Evolutionary conservation across 2,329 filamentous ascomycete species (phyloP), one percentile per base, ranked within the genome.

Genomic region (Cladorrhinum sp.): DNA sequence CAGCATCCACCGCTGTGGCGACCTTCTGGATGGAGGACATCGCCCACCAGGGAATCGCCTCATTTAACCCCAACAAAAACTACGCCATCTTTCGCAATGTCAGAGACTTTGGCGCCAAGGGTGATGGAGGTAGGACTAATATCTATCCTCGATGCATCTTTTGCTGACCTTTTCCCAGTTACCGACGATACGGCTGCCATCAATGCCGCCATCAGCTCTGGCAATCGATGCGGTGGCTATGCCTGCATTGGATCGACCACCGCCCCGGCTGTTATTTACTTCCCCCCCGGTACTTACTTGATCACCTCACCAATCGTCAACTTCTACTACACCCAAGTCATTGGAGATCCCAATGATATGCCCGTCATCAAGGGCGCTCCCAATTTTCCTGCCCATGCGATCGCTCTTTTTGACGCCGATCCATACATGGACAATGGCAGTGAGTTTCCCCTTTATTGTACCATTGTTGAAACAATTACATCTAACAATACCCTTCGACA

Each of bases 261-360:
- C 6, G 67, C 66, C 0, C 70, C 70, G 2, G 71, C 70, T 16
- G 60, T 68, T 20, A 66, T 73, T 6, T 73, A 72, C 65, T 70
- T 73, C 14, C 71, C 71, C 10, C 60, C 66, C 16, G 70, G 71
- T 8, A 91, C 87, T 2, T 94, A 93, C 69, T 69, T 87, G 2
- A 84, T 93, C 61, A 87, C 82, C 58, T 81, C 77, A 66, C 87
- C 90, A 3, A 86, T 94, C 62, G 75, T 91, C 55, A 84, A 89
- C 73, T 86, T 87, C 75, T 95, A 92, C 76, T 91, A 92, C 73
- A 92, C 90, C 2, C 88, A 91, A 72, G 80, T 94, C 63, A 80
- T 92, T 28, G 89, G 89, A 26, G 87, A 92, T 71, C 85, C 88
- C 3, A 83, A 78, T 24, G 72, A 82, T 64, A 78, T 83, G 65